Evolutionary conservation across 768 basidiomycete species (phyloP).

Genomic region (Cystofilobasidium ferigula): DNA sequence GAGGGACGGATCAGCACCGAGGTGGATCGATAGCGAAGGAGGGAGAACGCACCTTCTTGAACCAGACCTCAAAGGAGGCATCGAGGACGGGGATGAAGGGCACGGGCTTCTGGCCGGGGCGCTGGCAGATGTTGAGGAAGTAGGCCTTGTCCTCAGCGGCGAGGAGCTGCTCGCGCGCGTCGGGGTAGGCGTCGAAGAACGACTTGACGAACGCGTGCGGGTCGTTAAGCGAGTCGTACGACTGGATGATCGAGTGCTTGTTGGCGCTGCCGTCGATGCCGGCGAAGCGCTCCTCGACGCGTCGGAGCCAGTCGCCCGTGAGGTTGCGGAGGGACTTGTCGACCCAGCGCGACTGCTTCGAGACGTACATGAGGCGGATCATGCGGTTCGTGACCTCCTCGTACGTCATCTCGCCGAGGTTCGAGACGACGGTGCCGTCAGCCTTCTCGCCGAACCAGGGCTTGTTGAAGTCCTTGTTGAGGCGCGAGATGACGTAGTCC

Average conservation of each 20-base stretch:
- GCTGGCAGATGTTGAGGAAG: conserved; percentile 90
- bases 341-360: conserved; percentile 85
- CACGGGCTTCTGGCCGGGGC: conserved; percentile 93
- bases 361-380: conserved; percentile 86
- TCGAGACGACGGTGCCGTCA: conserved; percentile 67
- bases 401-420: conserved; percentile 94
- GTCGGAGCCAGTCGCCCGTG: conserved; percentile 91
- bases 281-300: conserved; percentile 89
- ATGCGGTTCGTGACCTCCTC: conserved; percentile 87
- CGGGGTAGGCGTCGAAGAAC: conserved; percentile 73
- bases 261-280: conserved; percentile 56
- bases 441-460: conserved; percentile 94
- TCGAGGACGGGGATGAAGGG: conserved; percentile 97
- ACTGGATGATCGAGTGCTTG: conserved; percentile 74
- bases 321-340: conserved; percentile 83
- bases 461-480: conserved; percentile 93
- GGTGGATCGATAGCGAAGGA: not conserved
- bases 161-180: conserved; percentile 72
- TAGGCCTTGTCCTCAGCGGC: conserved; percentile 87
- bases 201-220: conserved; percentile 60
- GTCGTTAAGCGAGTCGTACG: conserved; percentile 71
- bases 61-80: conserved; percentile 91
- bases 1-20: not conserved
- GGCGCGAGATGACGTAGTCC: conserved; percentile 75
- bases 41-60: conserved; percentile 71